Percentiles rank a stretch among this genome's conserved stretches.
These are phyloP conservation scores for Oropetium thomaeum DNA, from an alignment of 176 grass and related monocot genomes.

Conservation along the genomic window DNA sequence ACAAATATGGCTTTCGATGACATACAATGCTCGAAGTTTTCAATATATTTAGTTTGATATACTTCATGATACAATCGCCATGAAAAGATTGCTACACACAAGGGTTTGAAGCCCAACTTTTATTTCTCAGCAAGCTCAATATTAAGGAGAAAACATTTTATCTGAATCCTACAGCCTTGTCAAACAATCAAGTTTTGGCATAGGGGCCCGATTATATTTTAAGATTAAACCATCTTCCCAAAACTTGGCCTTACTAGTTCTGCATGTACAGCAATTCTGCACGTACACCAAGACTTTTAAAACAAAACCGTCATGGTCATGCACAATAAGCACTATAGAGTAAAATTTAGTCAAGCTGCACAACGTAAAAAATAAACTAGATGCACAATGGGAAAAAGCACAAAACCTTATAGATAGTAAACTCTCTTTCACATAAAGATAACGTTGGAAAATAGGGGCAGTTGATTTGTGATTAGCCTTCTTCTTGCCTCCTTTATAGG, in stretches of 20 bases:
- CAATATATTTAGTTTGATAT: background rate
- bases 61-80: background rate
- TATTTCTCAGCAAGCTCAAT: background rate
- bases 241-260: slow-evolving; percentile 9
- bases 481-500: slow-evolving; percentile 84
- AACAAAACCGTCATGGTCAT: background rate
- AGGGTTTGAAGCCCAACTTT: background rate
- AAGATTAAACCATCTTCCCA: background rate
- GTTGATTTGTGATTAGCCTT: slow-evolving; percentile 91
- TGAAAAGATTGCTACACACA: background rate
- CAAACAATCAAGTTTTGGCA: slow-evolving; percentile 9
- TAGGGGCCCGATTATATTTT: background rate
- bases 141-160: background rate
- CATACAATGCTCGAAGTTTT: background rate
- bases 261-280: too few species aligned
- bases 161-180: background rate
- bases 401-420: slow-evolving; percentile 60
- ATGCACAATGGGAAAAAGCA: slow-evolving; percentile 5
- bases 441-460: slow-evolving; percentile 61
- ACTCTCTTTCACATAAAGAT: slow-evolving; percentile 76
- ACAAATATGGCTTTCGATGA: background rate
- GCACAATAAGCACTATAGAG: background rate
- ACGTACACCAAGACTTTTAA: slow-evolving; percentile 13
- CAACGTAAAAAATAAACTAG: slow-evolving; percentile 9
- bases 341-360: slow-evolving; percentile 14